Conservation (phyloP, 495 filamentous ascomycete species). For the Bacidia rubella region DNA sequence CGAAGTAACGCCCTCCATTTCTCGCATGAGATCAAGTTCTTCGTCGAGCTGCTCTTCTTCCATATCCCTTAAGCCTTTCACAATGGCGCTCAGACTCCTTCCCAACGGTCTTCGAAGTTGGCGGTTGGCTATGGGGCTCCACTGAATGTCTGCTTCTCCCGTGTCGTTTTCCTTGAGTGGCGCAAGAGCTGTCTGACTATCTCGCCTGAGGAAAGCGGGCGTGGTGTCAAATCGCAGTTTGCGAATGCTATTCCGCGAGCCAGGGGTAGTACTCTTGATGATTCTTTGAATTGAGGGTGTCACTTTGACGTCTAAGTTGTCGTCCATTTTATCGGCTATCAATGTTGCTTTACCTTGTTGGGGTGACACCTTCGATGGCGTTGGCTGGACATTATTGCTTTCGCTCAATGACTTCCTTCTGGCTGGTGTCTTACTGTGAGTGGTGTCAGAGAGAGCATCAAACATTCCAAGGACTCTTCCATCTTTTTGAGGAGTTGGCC, state of each 20-base stretch:
- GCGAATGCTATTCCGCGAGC: slow-evolving; percentile 5
- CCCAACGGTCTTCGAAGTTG: slow-evolving; percentile 50
- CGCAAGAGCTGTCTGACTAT: slow-evolving; percentile 9
- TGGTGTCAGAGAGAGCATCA: slow-evolving; percentile 48
- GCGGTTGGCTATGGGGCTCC: slow-evolving; percentile 33
- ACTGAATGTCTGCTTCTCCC: slow-evolving; percentile 24
- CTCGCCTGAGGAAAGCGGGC: slow-evolving; percentile 14
- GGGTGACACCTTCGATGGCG: slow-evolving; percentile 9
- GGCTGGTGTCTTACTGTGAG: slow-evolving; percentile 25
- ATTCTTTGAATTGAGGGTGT: slow-evolving; percentile 14
- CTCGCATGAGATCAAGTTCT: slow-evolving; percentile 67
- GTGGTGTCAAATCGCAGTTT: slow-evolving; percentile 13
- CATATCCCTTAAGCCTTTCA: slow-evolving; percentile 62
- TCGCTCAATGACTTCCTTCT: slow-evolving; percentile 12
- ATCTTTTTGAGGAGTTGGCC: slow-evolving; percentile 73
- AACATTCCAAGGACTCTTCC: slow-evolving; percentile 83
- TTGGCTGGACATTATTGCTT: slow-evolving; percentile 1
- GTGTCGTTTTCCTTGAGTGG: slow-evolving; percentile 23
- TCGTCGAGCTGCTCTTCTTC: slow-evolving; percentile 67
- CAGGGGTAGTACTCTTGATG: slow-evolving; percentile 2
- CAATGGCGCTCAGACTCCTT: slow-evolving; percentile 62
- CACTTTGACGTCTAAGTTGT: neutral
- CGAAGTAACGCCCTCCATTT: slow-evolving; percentile 47
- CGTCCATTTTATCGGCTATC: neutral
- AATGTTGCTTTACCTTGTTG: neutral